These are phyloP conservation scores for Nemania serpens DNA, from an alignment of 2,329 filamentous ascomycete species.

Conservation along the genomic window DNA sequence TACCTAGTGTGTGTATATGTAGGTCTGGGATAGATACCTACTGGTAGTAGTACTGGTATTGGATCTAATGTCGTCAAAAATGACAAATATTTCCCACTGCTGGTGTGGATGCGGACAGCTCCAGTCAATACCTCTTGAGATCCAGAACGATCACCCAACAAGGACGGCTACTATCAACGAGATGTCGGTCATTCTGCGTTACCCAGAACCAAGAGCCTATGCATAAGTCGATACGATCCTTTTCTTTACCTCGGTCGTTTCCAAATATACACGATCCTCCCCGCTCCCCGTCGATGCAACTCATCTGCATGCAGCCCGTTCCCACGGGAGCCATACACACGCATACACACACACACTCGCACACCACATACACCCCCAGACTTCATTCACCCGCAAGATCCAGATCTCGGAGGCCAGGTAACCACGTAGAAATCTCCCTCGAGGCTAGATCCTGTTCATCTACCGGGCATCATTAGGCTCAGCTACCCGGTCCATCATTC, in stretches of 20 bases:
- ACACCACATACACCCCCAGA: no score
- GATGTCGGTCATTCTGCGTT: slow-evolving; percentile 10
- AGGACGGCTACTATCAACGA: neutral
- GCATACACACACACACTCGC: no score
- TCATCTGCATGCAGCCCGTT: slow-evolving; percentile 30
- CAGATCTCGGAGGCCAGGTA: slow-evolving; percentile 23
- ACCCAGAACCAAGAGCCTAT: slow-evolving; percentile 3
- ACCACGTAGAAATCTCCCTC: slow-evolving; percentile 9
- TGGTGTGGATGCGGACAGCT: neutral
- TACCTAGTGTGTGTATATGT: no score
- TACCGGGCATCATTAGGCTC: slow-evolving; percentile 12
- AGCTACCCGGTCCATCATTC: slow-evolving; percentile 8
- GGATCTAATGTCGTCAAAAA: neutral
- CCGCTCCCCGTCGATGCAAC: slow-evolving; percentile 18
- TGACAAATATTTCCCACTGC: neutral
- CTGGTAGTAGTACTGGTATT: no score
- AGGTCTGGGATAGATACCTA: no score
- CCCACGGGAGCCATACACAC: slow-evolving; percentile 11
- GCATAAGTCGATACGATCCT: slow-evolving; percentile 13
- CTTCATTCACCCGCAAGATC: slow-evolving; percentile 29
- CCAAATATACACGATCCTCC: slow-evolving; percentile 14
- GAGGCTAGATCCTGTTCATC: slow-evolving; percentile 22
- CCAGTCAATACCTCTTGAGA: neutral
- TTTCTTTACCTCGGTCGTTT: slow-evolving; percentile 5
- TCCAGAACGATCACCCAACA: slow-evolving; percentile 1